Conservation (phyloP, 495 filamentous ascomycete species). For the Neurospora sp. region DNA sequence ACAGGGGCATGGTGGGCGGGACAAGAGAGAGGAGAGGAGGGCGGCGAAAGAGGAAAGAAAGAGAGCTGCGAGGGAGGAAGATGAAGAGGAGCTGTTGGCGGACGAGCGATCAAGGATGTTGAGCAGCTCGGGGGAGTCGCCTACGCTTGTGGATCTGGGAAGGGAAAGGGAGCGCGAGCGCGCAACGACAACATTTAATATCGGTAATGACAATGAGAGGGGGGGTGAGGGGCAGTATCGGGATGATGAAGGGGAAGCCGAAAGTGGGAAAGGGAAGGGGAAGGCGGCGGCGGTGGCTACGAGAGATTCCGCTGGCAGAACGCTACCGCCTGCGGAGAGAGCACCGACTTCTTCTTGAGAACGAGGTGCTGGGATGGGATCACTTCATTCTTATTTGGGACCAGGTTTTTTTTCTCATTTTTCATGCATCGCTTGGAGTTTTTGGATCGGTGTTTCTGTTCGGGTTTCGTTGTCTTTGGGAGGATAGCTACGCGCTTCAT, state of each 20-base stretch:
- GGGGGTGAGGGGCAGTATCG: slow-evolving; percentile 7
- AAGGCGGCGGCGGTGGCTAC: slow-evolving; percentile 24
- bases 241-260: slow-evolving; percentile 24
- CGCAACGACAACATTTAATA: not conserved
- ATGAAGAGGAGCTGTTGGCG: slow-evolving; percentile 3
- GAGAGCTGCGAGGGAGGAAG: slow-evolving; percentile 2
- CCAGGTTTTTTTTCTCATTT: not conserved
- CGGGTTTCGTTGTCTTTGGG: not conserved
- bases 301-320: slow-evolving; percentile 28
- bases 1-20: not conserved
- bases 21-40: not conserved
- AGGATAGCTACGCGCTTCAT: not conserved
- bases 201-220: not conserved
- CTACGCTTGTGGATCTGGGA: slow-evolving; percentile 14
- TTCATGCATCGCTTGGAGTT: slow-evolving; percentile 11
- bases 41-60: not conserved
- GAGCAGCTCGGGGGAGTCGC: slow-evolving; percentile 20
- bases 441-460: slow-evolving; percentile 3
- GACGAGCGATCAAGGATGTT: slow-evolving; percentile 18
- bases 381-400: not conserved
- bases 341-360: slow-evolving; percentile 19
- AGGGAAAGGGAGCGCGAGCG: not conserved
- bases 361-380: not conserved
- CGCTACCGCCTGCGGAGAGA: slow-evolving; percentile 30
- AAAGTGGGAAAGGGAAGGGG: slow-evolving; percentile 31